Base-by-base conservation (phyloP, 352 stramenopile genomes). In the Peronospora belbahrii region DNA sequence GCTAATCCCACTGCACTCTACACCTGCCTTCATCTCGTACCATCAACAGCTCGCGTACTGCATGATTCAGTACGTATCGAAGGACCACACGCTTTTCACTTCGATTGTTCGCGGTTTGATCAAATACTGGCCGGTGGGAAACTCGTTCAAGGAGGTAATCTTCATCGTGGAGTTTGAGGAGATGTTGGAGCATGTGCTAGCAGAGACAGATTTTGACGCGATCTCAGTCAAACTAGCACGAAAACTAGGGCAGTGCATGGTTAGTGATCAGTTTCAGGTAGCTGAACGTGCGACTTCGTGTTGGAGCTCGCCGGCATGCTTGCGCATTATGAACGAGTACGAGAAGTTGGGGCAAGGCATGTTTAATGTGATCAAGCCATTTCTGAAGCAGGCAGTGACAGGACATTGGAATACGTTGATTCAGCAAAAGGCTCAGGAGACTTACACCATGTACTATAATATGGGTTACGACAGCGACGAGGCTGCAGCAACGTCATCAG, bases 271-370 rank as follows among this genome's bases (percentile, higher is more conserved):
- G 62, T 89, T 90, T 39, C 82, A 93, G 51, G 82, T 93, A 13
- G 70, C 78, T 39, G 82, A 93, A 47, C 79, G 82, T 30, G 79
- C 82, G 10, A 87, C 90, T 34, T 84, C 79, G 40, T 89, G 76
- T 43, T 93, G 79, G 79, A 83, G 72, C 31, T 90, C 78, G 24
- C 63, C 81, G 7, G 61, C 74, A 30, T 92, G 81, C 37, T 67
- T 88, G 48, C 81, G 81, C 27, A 86, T 92, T 59, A 92, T 92
- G 81, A 92, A 92, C 59, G 78, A 86, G 65, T 92, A 92, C 71
- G 81, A 92, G 48, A 89, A 88, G 45, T 42, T 92, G 48, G 81
- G 69, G 8, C 81, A 92, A 53, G 50, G 67, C 14, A 92, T 90
- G 79, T 92, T 92, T 42, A 61, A 89, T 49, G 44, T 87, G 22